These are phyloP conservation scores for Nitzschia inconspicua DNA, from an alignment of 108 stramenopile genomes.

Conservation along the genomic window DNA sequence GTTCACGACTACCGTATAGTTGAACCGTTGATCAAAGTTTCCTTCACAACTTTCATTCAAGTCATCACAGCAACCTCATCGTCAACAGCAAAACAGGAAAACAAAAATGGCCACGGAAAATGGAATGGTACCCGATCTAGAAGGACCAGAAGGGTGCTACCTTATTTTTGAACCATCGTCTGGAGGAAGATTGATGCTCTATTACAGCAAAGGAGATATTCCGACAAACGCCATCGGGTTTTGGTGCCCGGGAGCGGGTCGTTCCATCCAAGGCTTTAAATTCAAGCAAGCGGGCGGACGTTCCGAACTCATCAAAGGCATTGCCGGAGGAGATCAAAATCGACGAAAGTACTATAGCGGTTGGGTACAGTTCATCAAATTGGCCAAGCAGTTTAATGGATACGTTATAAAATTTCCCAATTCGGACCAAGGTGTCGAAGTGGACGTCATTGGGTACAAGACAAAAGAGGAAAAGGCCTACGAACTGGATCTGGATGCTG, in stretches of 20 bases:
- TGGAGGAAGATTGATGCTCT: slow-evolving; percentile 55
- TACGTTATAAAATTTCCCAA: slow-evolving; percentile 56
- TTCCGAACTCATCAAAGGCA: slow-evolving; percentile 64
- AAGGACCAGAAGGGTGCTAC: slow-evolving; percentile 65
- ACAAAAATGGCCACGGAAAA: too few relatives aligned
- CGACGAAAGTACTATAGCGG: slow-evolving; percentile 69
- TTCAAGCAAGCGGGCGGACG: slow-evolving; percentile 54
- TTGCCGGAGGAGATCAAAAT: slow-evolving; percentile 73
- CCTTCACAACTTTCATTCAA: too few relatives aligned
- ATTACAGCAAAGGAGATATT: slow-evolving; percentile 43
- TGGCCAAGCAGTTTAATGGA: slow-evolving; percentile 53
- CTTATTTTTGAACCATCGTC: slow-evolving; percentile 51
- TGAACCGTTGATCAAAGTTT: too few relatives aligned
- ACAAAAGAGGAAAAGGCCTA: slow-evolving; percentile 31
- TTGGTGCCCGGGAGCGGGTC: slow-evolving; percentile 46
- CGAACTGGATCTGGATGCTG: slow-evolving; percentile 47
- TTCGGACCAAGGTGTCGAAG: slow-evolving; percentile 61
- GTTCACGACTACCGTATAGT: too few relatives aligned
- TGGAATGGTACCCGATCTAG: slow-evolving; percentile 1
- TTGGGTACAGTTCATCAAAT: slow-evolving; percentile 67
- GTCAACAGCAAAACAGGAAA: too few relatives aligned
- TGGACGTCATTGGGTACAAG: slow-evolving; percentile 51
- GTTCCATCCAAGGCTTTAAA: slow-evolving; percentile 68
- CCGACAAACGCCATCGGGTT: slow-evolving; percentile 70
- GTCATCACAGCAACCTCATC: too few relatives aligned